Conservation (phyloP, 108 stramenopile species). For the Cyclotella sp. region DNA sequence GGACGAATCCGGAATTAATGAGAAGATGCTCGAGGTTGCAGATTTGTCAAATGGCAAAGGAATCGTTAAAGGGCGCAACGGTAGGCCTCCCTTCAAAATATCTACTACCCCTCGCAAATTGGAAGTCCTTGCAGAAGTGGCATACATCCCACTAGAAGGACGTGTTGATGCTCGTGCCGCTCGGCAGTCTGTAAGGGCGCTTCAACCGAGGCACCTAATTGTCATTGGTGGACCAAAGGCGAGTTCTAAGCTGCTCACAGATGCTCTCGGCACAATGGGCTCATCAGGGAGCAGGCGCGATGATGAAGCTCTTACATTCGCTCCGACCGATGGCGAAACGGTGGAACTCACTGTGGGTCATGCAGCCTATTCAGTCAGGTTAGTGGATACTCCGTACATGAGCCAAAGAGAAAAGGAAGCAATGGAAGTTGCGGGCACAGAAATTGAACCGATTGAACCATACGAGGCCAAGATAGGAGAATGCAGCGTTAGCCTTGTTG, state of each 20-base stretch:
- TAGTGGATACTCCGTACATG: constrained; percentile 84
- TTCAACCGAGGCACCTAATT: constrained; percentile 87
- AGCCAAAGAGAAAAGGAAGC: constrained; percentile 67
- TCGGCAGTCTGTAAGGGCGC: constrained; percentile 84
- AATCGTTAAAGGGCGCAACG: constrained; percentile 87
- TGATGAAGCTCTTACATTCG: constrained; percentile 33
- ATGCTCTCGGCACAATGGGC: constrained; percentile 63
- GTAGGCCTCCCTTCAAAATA: constrained; percentile 84
- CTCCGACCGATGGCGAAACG: constrained; percentile 71
- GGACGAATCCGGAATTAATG: constrained; percentile 56
- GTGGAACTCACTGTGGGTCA: constrained; percentile 79
- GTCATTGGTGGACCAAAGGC: constrained; percentile 77
- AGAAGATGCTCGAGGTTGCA: constrained; percentile 74
- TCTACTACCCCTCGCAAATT: constrained; percentile 62
- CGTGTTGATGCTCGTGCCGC: constrained; percentile 85
- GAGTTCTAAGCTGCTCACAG: constrained; percentile 62
- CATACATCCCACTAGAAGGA: constrained; percentile 84
- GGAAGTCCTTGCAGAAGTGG: constrained; percentile 85
- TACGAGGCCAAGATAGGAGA: constrained; percentile 80
- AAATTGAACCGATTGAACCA: constrained; percentile 66
- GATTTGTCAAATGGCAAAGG: constrained; percentile 89
- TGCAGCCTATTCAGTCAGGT: constrained; percentile 77
- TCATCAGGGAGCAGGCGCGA: constrained; percentile 11
- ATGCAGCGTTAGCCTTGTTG: constrained; percentile 86
- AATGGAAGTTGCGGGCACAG: constrained; percentile 43